Evolutionary conservation across 2,329 filamentous ascomycete species (phyloP).

Genomic region (Colletotrichum viniferum): DNA sequence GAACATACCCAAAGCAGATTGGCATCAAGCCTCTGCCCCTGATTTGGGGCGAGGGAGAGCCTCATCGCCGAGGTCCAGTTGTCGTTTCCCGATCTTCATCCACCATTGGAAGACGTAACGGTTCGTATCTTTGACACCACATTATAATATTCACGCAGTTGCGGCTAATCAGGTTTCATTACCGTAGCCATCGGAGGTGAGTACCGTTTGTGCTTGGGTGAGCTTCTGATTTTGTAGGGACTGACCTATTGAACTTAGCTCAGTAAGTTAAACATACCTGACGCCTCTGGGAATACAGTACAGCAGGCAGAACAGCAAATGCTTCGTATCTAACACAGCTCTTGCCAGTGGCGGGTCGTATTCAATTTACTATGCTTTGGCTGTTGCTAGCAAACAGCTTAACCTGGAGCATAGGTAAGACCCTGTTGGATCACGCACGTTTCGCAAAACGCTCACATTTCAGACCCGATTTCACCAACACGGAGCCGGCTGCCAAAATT

Average conservation of each 20-base stretch:
- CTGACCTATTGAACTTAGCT: slow-evolving; percentile 34
- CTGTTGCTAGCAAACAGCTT: slow-evolving; percentile 89
- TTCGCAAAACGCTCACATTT: neutral
- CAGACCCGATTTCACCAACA: slow-evolving; percentile 71
- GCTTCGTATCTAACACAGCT: neutral
- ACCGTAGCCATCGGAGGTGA: slow-evolving; percentile 62
- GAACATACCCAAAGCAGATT: slow-evolving; percentile 90
- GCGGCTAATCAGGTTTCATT: neutral
- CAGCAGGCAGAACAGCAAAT: neutral
- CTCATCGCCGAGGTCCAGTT: slow-evolving; percentile 79
- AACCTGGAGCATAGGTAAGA: slow-evolving; percentile 74
- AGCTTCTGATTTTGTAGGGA: slow-evolving; percentile 1
- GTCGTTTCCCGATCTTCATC: slow-evolving; percentile 79
- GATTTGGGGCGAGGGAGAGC: slow-evolving; percentile 84
- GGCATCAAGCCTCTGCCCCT: slow-evolving; percentile 91
- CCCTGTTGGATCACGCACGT: neutral
- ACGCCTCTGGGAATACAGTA: neutral
- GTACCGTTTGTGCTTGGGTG: slow-evolving; percentile 24
- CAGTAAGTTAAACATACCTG: slow-evolving; percentile 32
- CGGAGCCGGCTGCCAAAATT: slow-evolving; percentile 88
- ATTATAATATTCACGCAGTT: slow-evolving; percentile 6
- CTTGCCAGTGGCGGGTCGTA: slow-evolving; percentile 79
- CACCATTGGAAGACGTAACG: slow-evolving; percentile 82
- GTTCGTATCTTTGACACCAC: slow-evolving; percentile 46
- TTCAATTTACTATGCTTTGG: slow-evolving; percentile 92